phyloP scores from a whole-genome alignment of 2,329 filamentous ascomycete genomes.

The Grosmannia penicillata region DNA sequence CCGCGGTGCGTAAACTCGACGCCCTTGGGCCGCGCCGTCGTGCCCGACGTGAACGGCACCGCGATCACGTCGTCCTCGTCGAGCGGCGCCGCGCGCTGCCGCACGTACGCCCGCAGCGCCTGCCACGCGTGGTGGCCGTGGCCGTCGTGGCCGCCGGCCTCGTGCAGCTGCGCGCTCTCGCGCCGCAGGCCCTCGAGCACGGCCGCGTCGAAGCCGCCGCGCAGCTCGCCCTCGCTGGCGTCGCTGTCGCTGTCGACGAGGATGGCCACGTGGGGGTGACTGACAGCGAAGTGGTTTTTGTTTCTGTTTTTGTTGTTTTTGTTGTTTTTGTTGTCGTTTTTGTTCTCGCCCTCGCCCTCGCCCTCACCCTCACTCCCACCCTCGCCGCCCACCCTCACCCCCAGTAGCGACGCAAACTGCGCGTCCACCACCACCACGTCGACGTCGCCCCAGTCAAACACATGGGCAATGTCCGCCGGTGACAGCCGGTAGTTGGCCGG shows the following conservation, averaged over 20 bases:
- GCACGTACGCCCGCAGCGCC: slow-evolving; percentile 49
- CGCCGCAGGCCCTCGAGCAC: slow-evolving; percentile 65
- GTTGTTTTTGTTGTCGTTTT: too few relatives aligned
- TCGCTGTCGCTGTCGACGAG: slow-evolving; percentile 77
- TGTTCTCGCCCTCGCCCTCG: too few relatives aligned
- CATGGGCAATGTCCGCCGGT: slow-evolving; percentile 75
- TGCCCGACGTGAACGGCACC: slow-evolving; percentile 87
- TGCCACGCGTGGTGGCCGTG: slow-evolving; percentile 52
- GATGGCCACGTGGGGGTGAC: slow-evolving; percentile 49
- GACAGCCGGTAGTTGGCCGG: slow-evolving; percentile 52
- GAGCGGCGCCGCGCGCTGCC: slow-evolving; percentile 13
- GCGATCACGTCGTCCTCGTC: slow-evolving; percentile 74
- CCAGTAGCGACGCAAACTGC: slow-evolving; percentile 59
- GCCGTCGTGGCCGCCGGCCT: slow-evolving; percentile 16
- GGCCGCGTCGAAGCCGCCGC: slow-evolving; percentile 70
- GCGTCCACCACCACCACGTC: slow-evolving; percentile 77
- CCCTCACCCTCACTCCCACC: too few relatives aligned
- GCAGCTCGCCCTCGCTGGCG: slow-evolving; percentile 54
- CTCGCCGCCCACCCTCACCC: slow-evolving; percentile 22
- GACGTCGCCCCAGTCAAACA: slow-evolving; percentile 75
- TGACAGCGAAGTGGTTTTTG: slow-evolving; percentile 45
- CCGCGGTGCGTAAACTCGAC: slow-evolving; percentile 85
- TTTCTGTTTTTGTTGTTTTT: too few relatives aligned
- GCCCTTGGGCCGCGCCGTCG: slow-evolving; percentile 82
- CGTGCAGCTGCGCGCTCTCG: slow-evolving; percentile 38